phyloP scores from a whole-genome alignment of 164 flowering plant species.

The Tetracentron sinense region DNA sequence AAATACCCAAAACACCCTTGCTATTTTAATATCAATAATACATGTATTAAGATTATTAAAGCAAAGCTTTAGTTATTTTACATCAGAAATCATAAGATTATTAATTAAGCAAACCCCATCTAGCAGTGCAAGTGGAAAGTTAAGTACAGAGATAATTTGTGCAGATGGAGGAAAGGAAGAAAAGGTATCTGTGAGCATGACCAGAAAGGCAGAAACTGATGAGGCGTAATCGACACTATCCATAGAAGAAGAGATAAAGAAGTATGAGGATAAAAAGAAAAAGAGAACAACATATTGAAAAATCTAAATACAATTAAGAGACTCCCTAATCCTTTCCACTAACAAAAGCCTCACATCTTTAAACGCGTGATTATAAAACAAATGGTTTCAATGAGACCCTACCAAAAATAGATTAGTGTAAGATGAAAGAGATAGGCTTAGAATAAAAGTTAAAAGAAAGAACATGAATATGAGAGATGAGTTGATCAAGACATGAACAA shows the following conservation, averaged over 20 bases:
- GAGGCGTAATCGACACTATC: not conserved
- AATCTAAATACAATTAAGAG: not conserved
- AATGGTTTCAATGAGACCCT: constrained; percentile 1
- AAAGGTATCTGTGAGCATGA: no score
- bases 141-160: not conserved
- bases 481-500: no score
- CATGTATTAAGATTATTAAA: no score
- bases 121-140: not conserved
- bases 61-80: no score
- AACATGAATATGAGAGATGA: no score
- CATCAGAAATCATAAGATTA: no score
- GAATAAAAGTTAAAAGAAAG: not conserved
- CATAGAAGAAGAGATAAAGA: no score
- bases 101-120: not conserved
- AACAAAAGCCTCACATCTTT: constrained; percentile 11
- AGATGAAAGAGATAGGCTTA: not conserved
- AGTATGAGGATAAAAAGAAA: not conserved
- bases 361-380: constrained; percentile 9
- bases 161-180: not conserved
- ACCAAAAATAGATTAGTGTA: not conserved
- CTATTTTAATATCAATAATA: no score
- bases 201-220: no score
- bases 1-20: no score
- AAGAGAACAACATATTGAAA: no score
- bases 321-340: not conserved